Percentiles rank a stretch among this genome's conserved stretches.
Conservation (phyloP, 2,329 filamentous ascomycete genomes). For the Talaromyces islandicus region DNA sequence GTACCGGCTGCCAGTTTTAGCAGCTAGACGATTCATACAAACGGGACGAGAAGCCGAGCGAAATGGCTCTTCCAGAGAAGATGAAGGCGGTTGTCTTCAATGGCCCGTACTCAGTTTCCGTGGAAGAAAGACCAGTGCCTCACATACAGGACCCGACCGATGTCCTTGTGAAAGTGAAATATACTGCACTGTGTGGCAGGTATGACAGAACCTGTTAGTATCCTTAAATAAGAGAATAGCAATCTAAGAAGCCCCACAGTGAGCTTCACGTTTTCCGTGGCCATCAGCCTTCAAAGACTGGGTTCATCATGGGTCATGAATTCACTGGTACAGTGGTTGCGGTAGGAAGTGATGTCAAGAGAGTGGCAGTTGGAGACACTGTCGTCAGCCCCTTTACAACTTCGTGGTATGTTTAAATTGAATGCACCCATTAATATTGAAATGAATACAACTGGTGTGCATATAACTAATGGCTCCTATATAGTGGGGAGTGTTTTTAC, state of each 20-base stretch:
- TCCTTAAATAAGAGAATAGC: neutral
- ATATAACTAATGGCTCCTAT: neutral
- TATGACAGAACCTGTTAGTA: slow-evolving; percentile 35
- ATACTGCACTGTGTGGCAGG: slow-evolving; percentile 84
- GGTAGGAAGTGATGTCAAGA: slow-evolving; percentile 61
- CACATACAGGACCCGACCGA: slow-evolving; percentile 65
- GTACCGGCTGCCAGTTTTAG: neutral
- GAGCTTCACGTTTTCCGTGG: slow-evolving; percentile 85
- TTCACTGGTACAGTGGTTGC: slow-evolving; percentile 73
- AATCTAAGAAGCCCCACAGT: neutral
- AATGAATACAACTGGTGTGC: neutral
- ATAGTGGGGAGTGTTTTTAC: slow-evolving; percentile 71
- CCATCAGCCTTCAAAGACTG: slow-evolving; percentile 62
- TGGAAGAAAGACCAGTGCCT: slow-evolving; percentile 76
- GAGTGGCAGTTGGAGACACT: slow-evolving; percentile 66
- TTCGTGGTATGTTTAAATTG: slow-evolving; percentile 55
- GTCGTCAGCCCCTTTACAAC: slow-evolving; percentile 79
- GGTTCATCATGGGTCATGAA: slow-evolving; percentile 70
- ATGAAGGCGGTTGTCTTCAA: slow-evolving; percentile 92
- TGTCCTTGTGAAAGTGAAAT: slow-evolving; percentile 75
- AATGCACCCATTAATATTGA: neutral
- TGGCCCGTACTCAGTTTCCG: slow-evolving; percentile 64
- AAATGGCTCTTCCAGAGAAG: slow-evolving; percentile 3
- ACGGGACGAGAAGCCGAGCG: neutral
- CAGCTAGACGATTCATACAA: neutral